Evolutionary conservation across 345 rosid genomes (phyloP), one percentile per base, ranked within the genome.

Genomic region (Hibiscus trionum): DNA sequence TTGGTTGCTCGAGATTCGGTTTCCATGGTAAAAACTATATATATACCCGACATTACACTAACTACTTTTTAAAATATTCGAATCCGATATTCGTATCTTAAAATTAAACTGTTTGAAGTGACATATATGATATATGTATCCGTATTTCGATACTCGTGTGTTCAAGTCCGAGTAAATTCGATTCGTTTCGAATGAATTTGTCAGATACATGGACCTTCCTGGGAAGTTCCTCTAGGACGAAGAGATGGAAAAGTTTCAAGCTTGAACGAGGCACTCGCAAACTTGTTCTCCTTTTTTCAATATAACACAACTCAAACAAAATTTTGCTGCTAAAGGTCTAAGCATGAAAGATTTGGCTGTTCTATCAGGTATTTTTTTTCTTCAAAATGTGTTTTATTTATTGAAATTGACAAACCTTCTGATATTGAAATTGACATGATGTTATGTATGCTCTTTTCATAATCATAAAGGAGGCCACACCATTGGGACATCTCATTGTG

Each of bases 241-340:
- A 88, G 89, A 77, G 93, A 88, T 73, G 93, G 93, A 50, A 85
- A 77, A 16, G 73, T 86, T 66, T 86, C 93, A 9, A 67, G 3
- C 24, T 0, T 63, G 4, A 50, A 63, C 0, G 90, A 86, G 61
- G 84, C 64, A 16, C 46, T 63, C 0, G 3, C 57, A 57, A 31
- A 69, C 44, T 15, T 88, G 29, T 29, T 59, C 88, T 1, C 87
- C 86, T 63, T 75, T 70, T 3, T 76, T 77, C 53, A 76, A 74
- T 74, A 75, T 86, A 42, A 47, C 71, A 5, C 1, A 15, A 59
- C 60, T 83, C 2, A 86, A 86, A 19, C 67, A 79, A 53, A 72
- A 60, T 27, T 86, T 88, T 73, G 46, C 74, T 39, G 63, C 37
- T 11, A 78, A 79, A 80, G 90, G 92, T 33, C 77, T 88, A 46